Conservation (phyloP, 1,139 yeast species). For the Geotrichum histeridarum region DNA sequence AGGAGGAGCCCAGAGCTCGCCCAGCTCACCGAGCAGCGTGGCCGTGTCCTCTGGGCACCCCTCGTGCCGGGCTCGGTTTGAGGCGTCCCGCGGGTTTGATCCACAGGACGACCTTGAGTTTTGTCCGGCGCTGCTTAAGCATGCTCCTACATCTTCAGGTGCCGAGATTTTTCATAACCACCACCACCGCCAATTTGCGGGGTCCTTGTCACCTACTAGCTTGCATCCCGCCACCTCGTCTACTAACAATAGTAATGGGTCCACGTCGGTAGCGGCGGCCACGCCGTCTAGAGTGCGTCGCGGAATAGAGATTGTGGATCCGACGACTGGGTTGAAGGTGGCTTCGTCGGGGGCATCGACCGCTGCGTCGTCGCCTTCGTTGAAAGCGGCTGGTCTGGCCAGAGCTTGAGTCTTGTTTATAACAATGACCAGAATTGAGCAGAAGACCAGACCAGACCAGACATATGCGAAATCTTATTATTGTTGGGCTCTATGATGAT, state of each 20-base stretch:
- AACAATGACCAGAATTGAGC: too few species aligned
- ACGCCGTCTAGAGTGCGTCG: conserved; percentile 27
- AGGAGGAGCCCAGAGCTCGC: neutral
- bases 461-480: neutral
- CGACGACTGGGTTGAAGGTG: conserved; percentile 66
- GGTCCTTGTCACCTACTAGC: too few species aligned
- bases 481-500: too few species aligned
- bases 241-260: neutral
- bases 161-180: too few species aligned
- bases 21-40: neutral
- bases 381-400: neutral
- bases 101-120: conserved; percentile 67
- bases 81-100: conserved; percentile 64
- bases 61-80: conserved; percentile 41
- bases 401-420: too few species aligned
- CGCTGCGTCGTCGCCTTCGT: neutral
- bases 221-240: too few species aligned
- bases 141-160: conserved; percentile 7
- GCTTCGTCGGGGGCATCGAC: conserved; percentile 20
- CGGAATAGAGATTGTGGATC: conserved; percentile 72
- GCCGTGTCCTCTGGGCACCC: neutral
- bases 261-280: neutral
- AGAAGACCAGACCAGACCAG: neutral
- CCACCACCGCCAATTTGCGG: too few species aligned
- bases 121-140: conserved; percentile 38